Percentiles rank a stretch among this genome's conserved stretches.
Evolutionary conservation across 129 eudicot genomes (phyloP).

Genomic region (Flaveria sonorensis): DNA sequence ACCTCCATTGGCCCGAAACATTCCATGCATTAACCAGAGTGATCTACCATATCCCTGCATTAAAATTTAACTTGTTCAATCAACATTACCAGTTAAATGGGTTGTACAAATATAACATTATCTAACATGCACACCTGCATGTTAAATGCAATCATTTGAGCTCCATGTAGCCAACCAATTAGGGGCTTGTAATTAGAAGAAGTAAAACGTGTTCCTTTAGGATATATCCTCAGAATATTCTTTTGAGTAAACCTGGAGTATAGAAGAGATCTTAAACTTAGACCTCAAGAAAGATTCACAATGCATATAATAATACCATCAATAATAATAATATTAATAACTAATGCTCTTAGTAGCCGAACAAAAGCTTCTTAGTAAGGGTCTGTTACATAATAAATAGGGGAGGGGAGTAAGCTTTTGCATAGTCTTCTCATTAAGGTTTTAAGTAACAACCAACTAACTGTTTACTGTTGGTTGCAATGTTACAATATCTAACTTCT

Average conservation of each 20-base stretch:
- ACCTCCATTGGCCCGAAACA: conserved; percentile 87
- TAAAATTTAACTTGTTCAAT: conserved; percentile 9
- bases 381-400: no score
- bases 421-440: no score
- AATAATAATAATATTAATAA: background rate
- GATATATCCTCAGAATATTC: conserved; percentile 81
- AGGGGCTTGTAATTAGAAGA: conserved; percentile 90
- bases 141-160: conserved; percentile 99
- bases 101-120: background rate
- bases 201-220: conserved; percentile 76
- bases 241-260: conserved; percentile 69
- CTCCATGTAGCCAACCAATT: conserved; percentile 93
- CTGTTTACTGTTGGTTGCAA: no score
- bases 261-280: background rate
- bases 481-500: no score
- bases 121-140: conserved; percentile 74
- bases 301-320: background rate
- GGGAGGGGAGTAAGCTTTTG: no score
- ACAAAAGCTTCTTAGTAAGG: no score
- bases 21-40: conserved; percentile 95
- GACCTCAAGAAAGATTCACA: background rate
- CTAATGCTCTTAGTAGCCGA: background rate
- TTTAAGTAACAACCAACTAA: no score
- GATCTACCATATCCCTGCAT: conserved; percentile 84
- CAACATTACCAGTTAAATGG: background rate